A percentile compares a stretch with the other conserved stretches of the same genome.
These are phyloP conservation scores for Microcyclosporella mali DNA, from an alignment of 2,329 filamentous ascomycete species.

Conservation along the genomic window DNA sequence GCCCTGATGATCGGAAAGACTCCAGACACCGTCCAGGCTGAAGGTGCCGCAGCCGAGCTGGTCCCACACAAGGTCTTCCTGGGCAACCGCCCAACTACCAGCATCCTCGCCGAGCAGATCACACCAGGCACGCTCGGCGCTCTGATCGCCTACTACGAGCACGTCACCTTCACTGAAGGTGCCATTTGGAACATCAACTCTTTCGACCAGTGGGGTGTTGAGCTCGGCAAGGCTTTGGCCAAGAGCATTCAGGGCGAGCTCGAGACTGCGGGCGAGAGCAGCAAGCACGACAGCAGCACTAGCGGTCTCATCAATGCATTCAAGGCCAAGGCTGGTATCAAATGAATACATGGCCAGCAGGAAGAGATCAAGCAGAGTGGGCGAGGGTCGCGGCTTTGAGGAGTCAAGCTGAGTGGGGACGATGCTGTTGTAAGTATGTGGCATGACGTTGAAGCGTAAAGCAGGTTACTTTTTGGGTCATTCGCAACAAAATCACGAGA, in stretches of 20 bases:
- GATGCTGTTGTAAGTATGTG: not conserved
- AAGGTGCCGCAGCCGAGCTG: constrained; percentile 66
- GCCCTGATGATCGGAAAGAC: constrained; percentile 85
- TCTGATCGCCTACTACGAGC: constrained; percentile 97
- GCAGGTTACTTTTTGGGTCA: not conserved
- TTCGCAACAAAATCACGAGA: not conserved
- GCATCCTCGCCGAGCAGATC: constrained; percentile 87
- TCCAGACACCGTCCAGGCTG: constrained; percentile 68
- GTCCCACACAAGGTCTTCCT: constrained; percentile 99
- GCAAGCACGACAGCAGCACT: constrained; percentile 78
- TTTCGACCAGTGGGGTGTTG: constrained; percentile 99
- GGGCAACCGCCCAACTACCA: constrained; percentile 93
- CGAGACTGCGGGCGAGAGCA: constrained; percentile 65
- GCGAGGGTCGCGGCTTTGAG: not conserved
- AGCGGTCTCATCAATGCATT: constrained; percentile 85
- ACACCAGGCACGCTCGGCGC: constrained; percentile 90
- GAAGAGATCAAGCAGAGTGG: not conserved
- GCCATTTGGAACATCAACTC: constrained; percentile 99
- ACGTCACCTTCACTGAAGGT: constrained; percentile 95
- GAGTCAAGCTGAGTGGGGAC: not conserved
- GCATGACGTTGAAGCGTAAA: not conserved
- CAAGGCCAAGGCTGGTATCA: constrained; percentile 61
- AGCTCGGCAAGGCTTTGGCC: constrained; percentile 91
- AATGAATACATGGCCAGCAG: constrained; percentile 11
- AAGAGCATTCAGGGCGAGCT: constrained; percentile 67